Evolutionary conservation across 2,329 filamentous ascomycete species (phyloP).

Genomic region (Penicillium nordicum): DNA sequence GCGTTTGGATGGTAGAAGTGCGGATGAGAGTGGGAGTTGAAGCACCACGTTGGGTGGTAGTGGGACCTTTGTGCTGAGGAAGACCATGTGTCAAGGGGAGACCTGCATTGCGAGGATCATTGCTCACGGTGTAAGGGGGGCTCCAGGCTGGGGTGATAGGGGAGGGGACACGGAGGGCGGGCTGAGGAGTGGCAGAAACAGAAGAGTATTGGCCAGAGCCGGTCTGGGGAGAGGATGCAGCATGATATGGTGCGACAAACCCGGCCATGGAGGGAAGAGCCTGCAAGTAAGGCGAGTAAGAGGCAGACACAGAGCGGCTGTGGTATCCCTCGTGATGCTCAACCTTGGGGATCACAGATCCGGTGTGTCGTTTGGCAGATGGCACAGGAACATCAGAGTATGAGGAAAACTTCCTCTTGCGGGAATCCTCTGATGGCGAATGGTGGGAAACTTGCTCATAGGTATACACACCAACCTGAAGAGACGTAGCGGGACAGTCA

Average conservation of each 20-base stretch:
- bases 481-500: constrained; percentile 49
- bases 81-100: constrained; percentile 40
- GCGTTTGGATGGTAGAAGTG: constrained; percentile 62
- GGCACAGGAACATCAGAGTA: constrained; percentile 48
- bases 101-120: constrained; percentile 43
- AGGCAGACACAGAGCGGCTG: constrained; percentile 46
- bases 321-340: constrained; percentile 52
- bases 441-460: constrained; percentile 51
- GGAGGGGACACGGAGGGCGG: constrained; percentile 48
- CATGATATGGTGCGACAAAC: constrained; percentile 39
- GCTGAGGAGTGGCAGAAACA: constrained; percentile 41
- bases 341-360: constrained; percentile 48
- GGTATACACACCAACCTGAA: constrained; percentile 60
- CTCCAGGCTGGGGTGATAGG: constrained; percentile 49
- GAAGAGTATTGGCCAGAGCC: constrained; percentile 42
- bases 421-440: constrained; percentile 42
- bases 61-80: constrained; percentile 36
- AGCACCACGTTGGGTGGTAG: constrained; percentile 44
- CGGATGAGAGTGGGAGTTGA: constrained; percentile 62
- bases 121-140: constrained; percentile 46
- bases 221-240: constrained; percentile 41
- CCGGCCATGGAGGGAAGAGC: constrained; percentile 44
- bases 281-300: constrained; percentile 52
- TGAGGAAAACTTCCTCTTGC: constrained; percentile 57
- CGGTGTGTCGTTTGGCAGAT: constrained; percentile 48